Base-by-base conservation (phyloP, 768 basidiomycete species). In the Psilocybe sp. region DNA sequence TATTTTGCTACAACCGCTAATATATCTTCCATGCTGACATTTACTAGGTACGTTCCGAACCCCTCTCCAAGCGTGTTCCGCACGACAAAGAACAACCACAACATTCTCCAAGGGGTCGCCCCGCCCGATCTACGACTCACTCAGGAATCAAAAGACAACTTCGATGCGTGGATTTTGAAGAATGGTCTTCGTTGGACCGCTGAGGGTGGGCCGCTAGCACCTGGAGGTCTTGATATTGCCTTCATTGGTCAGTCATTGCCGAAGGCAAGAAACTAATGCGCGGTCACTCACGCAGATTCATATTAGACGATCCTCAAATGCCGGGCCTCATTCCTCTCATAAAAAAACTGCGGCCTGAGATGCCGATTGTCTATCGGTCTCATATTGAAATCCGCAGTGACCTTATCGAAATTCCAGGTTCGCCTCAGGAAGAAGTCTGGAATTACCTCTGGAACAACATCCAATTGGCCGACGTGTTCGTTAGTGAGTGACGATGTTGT, bases 401-500 rank as follows among this genome's bases (percentile, higher is more conserved):
- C 64, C 84, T 97, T 37, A 83, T 92, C 18, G 88, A 93, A 65
- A 75, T 82, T 18, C 71, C 82, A 18, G 87, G 85, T 28, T 92
- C 92, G 10, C 89, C 91, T 18, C 92, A 95, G 62, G 84, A 87
- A 63, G 87, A 89, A 58, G 92, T 95, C n/a, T 98, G 94, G 93
- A 81, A 94, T 60, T 98, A 93, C 69, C 79, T 98, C 11, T 97
- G 89, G 87, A 85, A 91, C 59, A 93, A 90, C 67, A 92, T 98
- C 61, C 78, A 92, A 64, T 77, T 86, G 28, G 87, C 90, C 38
- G 94, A 97, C 72, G 67, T 95, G 61, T 97, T 96, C 74, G 87
- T 96, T 81, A 83, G 87, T 84, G 51, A 58, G 78, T 69, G 12
- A 10, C 46, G 19, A 32, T 46, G 34, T 47, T 16, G 28, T 44